phyloP scores from a whole-genome alignment of 768 basidiomycete species.

The Termitomyces titanicus region DNA sequence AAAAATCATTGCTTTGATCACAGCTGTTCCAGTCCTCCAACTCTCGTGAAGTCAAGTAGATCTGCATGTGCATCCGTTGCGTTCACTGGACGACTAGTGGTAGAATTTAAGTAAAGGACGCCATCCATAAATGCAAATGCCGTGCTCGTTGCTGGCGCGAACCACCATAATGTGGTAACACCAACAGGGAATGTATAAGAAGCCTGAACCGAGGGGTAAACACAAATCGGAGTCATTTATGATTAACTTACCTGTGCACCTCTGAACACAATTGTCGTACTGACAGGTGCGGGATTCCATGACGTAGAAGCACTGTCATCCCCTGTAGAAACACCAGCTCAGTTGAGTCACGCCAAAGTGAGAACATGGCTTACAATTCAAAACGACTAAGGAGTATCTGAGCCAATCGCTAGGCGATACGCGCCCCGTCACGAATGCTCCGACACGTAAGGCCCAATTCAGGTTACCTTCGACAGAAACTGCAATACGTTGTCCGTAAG shows the following conservation, averaged over 20 bases:
- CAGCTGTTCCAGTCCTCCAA: not conserved
- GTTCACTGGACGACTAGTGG: conserved; percentile 1
- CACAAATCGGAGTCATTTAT: not conserved
- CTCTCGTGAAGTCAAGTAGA: not conserved
- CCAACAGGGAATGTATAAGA: conserved; percentile 78
- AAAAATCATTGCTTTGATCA: not conserved
- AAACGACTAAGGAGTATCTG: conserved; percentile 67
- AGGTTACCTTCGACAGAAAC: conserved; percentile 56
- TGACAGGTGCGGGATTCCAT: conserved; percentile 54
- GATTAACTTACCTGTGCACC: conserved; percentile 46
- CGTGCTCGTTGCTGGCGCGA: conserved; percentile 19
- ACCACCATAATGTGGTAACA: conserved; percentile 57
- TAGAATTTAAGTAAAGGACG: conserved; percentile 8
- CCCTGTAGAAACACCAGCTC: conserved; percentile 25
- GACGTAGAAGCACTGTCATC: conserved; percentile 43
- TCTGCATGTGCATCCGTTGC: not conserved
- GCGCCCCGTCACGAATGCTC: conserved; percentile 61
- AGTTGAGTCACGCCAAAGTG: not conserved
- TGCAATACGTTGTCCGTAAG: conserved; percentile 66
- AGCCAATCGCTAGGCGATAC: conserved; percentile 50
- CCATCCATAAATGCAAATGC: not conserved
- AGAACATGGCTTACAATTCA: conserved; percentile 50
- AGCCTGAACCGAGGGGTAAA: conserved; percentile 34
- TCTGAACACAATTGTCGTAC: conserved; percentile 60
- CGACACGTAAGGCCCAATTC: conserved; percentile 58